phyloP scores from a whole-genome alignment of 805 yeast species.

The Torulaspora indica region DNA sequence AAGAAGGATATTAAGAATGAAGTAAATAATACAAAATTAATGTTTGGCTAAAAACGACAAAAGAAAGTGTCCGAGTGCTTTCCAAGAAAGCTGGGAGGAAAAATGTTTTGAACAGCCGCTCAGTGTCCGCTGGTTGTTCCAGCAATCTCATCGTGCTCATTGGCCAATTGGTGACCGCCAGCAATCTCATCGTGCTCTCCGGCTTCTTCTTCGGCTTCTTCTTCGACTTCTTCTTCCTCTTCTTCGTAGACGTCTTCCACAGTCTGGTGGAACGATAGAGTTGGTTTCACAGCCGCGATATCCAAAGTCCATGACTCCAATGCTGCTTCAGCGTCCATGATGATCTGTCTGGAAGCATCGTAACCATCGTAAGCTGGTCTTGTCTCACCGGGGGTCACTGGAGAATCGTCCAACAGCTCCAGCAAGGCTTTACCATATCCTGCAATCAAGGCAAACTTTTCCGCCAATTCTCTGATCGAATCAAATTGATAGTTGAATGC shows the following conservation, averaged over 20 bases:
- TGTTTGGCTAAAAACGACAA: not conserved
- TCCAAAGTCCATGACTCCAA: constrained; percentile 96
- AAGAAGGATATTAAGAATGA: constrained; percentile 7
- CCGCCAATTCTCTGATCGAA: constrained; percentile 89
- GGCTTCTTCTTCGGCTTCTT: constrained; percentile 40
- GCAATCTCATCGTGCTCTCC: constrained; percentile 37
- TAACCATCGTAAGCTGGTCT: constrained; percentile 98
- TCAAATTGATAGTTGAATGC: constrained; percentile 96
- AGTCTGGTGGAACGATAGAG: constrained; percentile 77
- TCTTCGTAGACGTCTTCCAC: constrained; percentile 58
- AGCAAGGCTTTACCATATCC: constrained; percentile 97
- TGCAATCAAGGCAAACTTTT: constrained; percentile 94
- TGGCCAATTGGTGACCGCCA: constrained; percentile 26
- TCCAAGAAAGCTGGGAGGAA: not conserved
- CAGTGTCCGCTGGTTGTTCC: constrained; percentile 6
- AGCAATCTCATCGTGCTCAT: constrained; percentile 5
- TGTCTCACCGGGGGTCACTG: constrained; percentile 98
- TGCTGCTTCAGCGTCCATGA: constrained; percentile 93
- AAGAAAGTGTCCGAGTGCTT: not conserved
- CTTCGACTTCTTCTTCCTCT: constrained; percentile 41
- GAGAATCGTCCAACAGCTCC: constrained; percentile 92
- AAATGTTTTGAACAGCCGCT: not conserved
- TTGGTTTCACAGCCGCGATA: constrained; percentile 89
- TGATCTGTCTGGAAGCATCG: constrained; percentile 96
- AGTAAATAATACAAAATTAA: constrained; percentile 11